A percentile compares a stretch with the other conserved stretches of the same genome.
These are phyloP conservation scores for Alternaria rosae DNA, from an alignment of 2,329 filamentous ascomycete genomes.

Conservation along the genomic window DNA sequence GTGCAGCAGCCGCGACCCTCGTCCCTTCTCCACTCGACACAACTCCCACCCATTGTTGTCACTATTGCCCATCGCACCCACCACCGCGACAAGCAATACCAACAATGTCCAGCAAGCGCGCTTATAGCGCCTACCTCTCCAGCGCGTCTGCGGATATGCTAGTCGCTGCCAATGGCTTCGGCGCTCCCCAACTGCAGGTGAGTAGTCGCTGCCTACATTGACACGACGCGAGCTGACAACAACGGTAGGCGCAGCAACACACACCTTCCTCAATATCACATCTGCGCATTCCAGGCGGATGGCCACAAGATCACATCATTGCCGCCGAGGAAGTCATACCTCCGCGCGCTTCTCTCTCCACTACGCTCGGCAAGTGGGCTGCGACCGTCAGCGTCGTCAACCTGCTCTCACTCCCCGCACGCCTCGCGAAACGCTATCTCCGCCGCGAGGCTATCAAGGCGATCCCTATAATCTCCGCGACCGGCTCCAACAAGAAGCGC, in stretches of 20 bases:
- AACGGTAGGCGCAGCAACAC: slow-evolving; percentile 16
- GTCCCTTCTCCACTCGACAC: slow-evolving; percentile 13
- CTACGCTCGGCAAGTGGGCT: slow-evolving; percentile 23
- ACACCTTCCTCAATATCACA: background rate
- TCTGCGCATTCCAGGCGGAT: slow-evolving; percentile 23
- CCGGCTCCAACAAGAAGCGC: slow-evolving; percentile 41
- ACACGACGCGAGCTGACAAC: slow-evolving; percentile 21
- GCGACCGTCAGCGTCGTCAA: slow-evolving; percentile 17
- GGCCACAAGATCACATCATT: slow-evolving; percentile 15
- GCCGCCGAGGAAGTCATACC: background rate
- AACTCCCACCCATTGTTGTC: slow-evolving; percentile 8
- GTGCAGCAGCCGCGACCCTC: slow-evolving; percentile 13
- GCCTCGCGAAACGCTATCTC: slow-evolving; percentile 19
- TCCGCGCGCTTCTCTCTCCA: slow-evolving; percentile 19
- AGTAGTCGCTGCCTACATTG: slow-evolving; percentile 16
- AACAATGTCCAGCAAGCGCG: slow-evolving; percentile 30
- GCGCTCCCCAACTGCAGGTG: slow-evolving; percentile 29
- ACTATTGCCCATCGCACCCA: slow-evolving; percentile 14
- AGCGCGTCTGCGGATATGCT: slow-evolving; percentile 18
- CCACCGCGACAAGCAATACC: slow-evolving; percentile 6
- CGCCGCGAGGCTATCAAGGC: slow-evolving; percentile 30
- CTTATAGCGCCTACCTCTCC: slow-evolving; percentile 22
- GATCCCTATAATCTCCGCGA: slow-evolving; percentile 24
- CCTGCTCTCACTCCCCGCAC: slow-evolving; percentile 20
- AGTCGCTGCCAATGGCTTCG: slow-evolving; percentile 16